Base-by-base conservation (phyloP, 345 rosid genomes). In the Gossypium bickii region DNA sequence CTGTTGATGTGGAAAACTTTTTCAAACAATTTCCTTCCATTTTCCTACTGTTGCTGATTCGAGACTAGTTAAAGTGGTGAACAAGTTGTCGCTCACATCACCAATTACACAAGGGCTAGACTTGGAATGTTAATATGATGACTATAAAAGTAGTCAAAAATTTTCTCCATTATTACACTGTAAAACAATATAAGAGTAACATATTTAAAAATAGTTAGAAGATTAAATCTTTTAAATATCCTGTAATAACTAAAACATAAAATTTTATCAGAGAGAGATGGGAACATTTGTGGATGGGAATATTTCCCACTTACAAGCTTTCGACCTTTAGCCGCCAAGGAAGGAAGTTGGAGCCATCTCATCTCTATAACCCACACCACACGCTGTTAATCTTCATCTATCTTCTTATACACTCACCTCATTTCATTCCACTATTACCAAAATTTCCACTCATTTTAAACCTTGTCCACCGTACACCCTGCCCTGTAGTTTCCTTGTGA, bases 241-340 rank as follows among this genome's bases (percentile, higher is more conserved):
- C 41, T 34, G 41, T 34, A 34, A 4, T 4, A 34, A 34, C 6
- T 34, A 34, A 34, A 34, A 34, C 41, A 34, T 34, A 4, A 34
- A 34, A 6, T 34, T 34, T 34, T 34, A 4, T 34, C 7, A 34
- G 7, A 34, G 45, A 18, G 6, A 43, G 45, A 53, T 29, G 38
- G 22, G 48, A 6, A 44, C 12, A 18, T 80, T n/a, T 81, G 84
- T 83, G 87, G 86, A 72, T 68, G 63, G 71, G 78, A 84, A 82
- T 73, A 64, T 67, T 34, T 77, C 64, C 71, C 77, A 81, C 73
- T 67, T 66, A 80, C 72, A 68, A 71, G 73, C 56, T 56, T 24
- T 63, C 27, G 10, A 25, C 62, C 80, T 57, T 72, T 63, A 67
- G 70, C 81, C 55, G 75, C 87, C 82, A 78, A 63, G 38, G 58